phyloP scores from a whole-genome alignment of 306 rosid genomes.

The Sindora glabra region DNA sequence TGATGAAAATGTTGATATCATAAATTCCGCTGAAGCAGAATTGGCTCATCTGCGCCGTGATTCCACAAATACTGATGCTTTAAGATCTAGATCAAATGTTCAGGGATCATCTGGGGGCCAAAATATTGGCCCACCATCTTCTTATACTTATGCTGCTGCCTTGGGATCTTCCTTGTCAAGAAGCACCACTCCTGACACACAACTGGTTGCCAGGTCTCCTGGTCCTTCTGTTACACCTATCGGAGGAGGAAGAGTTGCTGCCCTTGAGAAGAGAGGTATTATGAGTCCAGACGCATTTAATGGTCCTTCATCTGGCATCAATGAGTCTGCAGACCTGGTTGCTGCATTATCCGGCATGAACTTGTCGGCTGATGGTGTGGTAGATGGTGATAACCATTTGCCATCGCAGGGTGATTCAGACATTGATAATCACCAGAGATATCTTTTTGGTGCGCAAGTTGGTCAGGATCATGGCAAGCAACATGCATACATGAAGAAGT shows the following conservation, averaged over 20 bases:
- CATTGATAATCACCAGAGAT: slow-evolving; percentile 49
- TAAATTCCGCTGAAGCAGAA: slow-evolving; percentile 58
- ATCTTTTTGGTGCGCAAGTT: slow-evolving; percentile 71
- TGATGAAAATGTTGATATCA: slow-evolving; percentile 62
- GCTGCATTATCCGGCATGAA: slow-evolving; percentile 75
- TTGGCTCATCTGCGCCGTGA: slow-evolving; percentile 40
- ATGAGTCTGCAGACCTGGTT: slow-evolving; percentile 64
- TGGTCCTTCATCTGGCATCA: slow-evolving; percentile 57
- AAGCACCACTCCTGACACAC: slow-evolving; percentile 95
- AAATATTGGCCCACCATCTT: slow-evolving; percentile 48
- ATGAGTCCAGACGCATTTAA: slow-evolving; percentile 54
- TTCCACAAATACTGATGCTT: slow-evolving; percentile 33
- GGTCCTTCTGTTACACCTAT: slow-evolving; percentile 91
- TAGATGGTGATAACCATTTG: slow-evolving; percentile 50
- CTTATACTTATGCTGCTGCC: slow-evolving; percentile 81
- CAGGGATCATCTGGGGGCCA: slow-evolving; percentile 59
- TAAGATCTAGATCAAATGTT: slow-evolving; percentile 52
- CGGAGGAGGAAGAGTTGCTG: slow-evolving; percentile 67
- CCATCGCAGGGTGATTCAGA: slow-evolving; percentile 61
- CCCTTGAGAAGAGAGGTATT: slow-evolving; percentile 62
- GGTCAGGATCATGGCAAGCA: slow-evolving; percentile 65
- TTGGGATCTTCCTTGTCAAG: slow-evolving; percentile 80
- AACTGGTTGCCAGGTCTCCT: slow-evolving; percentile 75
- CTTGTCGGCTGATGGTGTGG: slow-evolving; percentile 49
- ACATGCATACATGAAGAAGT: slow-evolving; percentile 53